A percentile compares a stretch with the other conserved stretches of the same genome.
These are phyloP conservation scores for Murraya paniculata DNA, from an alignment of 345 rosid species.

Conservation along the genomic window DNA sequence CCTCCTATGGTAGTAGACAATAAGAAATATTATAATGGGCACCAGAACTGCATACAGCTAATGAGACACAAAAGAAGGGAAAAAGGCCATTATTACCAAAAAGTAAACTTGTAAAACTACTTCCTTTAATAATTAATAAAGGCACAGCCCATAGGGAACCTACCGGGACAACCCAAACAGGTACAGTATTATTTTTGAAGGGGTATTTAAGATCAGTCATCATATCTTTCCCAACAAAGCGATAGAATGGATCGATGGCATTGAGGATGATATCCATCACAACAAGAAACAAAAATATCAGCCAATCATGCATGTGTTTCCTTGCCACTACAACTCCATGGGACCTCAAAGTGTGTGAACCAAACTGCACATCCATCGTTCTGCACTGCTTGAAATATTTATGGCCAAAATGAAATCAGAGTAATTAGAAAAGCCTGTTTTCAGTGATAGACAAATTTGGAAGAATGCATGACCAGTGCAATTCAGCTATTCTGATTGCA, in stretches of 20 bases:
- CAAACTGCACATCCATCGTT: conserved; percentile 51
- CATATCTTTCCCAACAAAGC: conserved; percentile 90
- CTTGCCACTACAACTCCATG: conserved; percentile 58
- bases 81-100: not conserved
- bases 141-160: conserved; percentile 17
- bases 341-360: conserved; percentile 57
- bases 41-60: conserved; percentile 61
- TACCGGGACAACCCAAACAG: conserved; percentile 79
- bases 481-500: not conserved
- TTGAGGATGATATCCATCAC: conserved; percentile 38
- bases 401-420: not conserved
- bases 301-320: conserved; percentile 76
- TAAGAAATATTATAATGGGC: conserved; percentile 58
- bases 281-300: conserved; percentile 58
- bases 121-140: not conserved
- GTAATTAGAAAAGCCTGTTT: not conserved
- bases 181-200: conserved; percentile 65
- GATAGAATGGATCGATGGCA: conserved; percentile 71
- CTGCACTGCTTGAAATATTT: conserved; percentile 30
- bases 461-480: not conserved
- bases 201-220: conserved; percentile 88
- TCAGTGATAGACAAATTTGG: not conserved
- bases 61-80: conserved; percentile 11
- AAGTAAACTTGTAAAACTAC: not conserved
- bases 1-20: conserved; percentile 56